Percentiles rank a stretch among this genome's conserved stretches.
Evolutionary conservation across 2,329 filamentous ascomycete genomes (phyloP).

Genomic region (Neonectria magnoliae): DNA sequence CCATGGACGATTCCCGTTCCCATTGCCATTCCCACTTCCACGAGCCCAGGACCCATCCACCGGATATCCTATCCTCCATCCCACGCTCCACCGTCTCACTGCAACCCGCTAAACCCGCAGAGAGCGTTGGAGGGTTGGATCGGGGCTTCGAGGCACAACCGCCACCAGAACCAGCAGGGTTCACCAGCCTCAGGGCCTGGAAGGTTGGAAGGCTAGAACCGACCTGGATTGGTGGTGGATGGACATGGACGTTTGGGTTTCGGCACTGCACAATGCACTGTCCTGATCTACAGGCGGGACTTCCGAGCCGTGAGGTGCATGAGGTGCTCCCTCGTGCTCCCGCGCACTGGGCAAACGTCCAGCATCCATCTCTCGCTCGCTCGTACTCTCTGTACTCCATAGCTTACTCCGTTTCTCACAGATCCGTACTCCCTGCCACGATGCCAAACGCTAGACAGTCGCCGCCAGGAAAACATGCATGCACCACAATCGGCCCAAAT

Average conservation of each 20-base stretch:
- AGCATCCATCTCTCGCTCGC: neutral
- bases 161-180: constrained; percentile 30
- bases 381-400: too few species aligned
- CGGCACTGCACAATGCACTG: constrained; percentile 22
- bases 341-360: neutral
- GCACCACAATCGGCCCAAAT: neutral
- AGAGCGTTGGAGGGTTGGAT: constrained; percentile 19
- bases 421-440: neutral
- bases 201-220: constrained; percentile 21
- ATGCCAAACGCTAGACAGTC: constrained; percentile 27
- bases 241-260: constrained; percentile 17
- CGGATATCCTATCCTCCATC: too few species aligned
- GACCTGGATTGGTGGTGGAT: constrained; percentile 18
- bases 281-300: constrained; percentile 6
- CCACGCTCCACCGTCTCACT: constrained; percentile 24
- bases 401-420: neutral
- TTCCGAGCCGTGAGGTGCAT: neutral
- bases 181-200: constrained; percentile 17
- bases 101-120: constrained; percentile 23
- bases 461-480: constrained; percentile 16
- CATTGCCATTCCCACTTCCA: neutral
- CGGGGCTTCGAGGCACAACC: constrained; percentile 15
- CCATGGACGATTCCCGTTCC: neutral
- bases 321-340: neutral
- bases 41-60: neutral